Evolutionary conservation across 345 rosid species (phyloP).

Genomic region (Eucalyptus curtisii): DNA sequence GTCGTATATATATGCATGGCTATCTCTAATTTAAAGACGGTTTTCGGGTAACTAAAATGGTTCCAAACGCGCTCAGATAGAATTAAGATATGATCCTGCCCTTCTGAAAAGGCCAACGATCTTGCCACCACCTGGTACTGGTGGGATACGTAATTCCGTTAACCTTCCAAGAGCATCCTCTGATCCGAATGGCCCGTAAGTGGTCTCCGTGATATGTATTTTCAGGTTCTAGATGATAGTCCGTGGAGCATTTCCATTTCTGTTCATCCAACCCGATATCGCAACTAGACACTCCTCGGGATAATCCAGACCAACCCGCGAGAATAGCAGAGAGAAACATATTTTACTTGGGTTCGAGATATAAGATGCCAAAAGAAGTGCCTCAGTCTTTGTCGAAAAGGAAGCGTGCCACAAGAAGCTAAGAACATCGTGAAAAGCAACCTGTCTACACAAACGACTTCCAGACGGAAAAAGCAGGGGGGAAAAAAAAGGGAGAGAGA

Average conservation of each 20-base stretch:
- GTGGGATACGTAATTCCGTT: neutral
- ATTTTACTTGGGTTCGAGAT: neutral
- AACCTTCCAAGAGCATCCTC: neutral
- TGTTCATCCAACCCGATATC: neutral
- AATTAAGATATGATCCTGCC: neutral
- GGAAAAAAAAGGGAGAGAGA: neutral
- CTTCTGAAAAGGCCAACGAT: neutral
- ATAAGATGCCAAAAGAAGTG: neutral
- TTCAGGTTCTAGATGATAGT: neutral
- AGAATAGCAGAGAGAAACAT: neutral
- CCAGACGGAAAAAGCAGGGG: neutral
- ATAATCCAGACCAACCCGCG: neutral
- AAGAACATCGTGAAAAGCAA: neutral
- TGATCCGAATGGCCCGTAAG: accelerated
- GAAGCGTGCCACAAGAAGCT: neutral
- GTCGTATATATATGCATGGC: neutral
- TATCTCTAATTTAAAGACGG: neutral
- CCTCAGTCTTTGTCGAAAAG: neutral
- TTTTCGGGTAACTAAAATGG: neutral
- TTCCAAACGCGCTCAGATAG: neutral
- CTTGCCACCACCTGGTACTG: neutral
- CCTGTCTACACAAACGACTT: neutral
- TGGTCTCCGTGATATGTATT: neutral
- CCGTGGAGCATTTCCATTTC: neutral
- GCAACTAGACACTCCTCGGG: neutral